Percentiles rank a stretch among this genome's conserved stretches.
Conservation (phyloP, 805 yeast species). For the Vanderwaltozyma tropicalis region DNA sequence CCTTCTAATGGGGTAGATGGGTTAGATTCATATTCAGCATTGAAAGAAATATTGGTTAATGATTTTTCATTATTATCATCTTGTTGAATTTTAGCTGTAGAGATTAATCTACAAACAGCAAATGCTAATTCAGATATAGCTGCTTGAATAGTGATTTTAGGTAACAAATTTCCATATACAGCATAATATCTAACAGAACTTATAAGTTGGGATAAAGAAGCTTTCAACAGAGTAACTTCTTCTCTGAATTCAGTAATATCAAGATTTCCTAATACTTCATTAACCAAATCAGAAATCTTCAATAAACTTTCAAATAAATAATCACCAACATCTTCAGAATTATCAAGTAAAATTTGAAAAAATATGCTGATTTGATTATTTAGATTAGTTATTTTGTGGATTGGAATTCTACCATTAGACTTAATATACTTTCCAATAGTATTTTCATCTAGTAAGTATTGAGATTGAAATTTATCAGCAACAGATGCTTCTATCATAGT, state of each 20-base stretch:
- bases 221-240: slow-evolving; percentile 39
- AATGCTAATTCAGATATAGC: slow-evolving; percentile 67
- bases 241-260: slow-evolving; percentile 28
- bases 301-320: slow-evolving; percentile 18
- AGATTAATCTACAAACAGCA: slow-evolving; percentile 49
- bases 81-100: slow-evolving; percentile 6
- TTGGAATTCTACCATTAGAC: slow-evolving; percentile 13
- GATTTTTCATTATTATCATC: neutral
- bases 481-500: neutral
- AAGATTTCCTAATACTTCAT: slow-evolving; percentile 13
- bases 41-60: neutral
- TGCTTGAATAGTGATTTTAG: slow-evolving; percentile 60
- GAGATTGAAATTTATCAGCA: neutral
- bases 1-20: neutral
- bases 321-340: slow-evolving; percentile 7
- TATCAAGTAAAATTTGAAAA: slow-evolving; percentile 4
- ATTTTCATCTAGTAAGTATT: slow-evolving; percentile 2
- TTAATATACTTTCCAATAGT: slow-evolving; percentile 7
- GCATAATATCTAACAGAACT: slow-evolving; percentile 70
- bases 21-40: neutral
- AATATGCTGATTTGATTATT: slow-evolving; percentile 6
- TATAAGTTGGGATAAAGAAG: slow-evolving; percentile 62
- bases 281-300: slow-evolving; percentile 14
- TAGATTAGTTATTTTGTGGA: slow-evolving; percentile 5
- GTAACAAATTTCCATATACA: slow-evolving; percentile 47